These are phyloP conservation scores for Echria macrotheca DNA, from an alignment of 495 filamentous ascomycete genomes.

Conservation along the genomic window DNA sequence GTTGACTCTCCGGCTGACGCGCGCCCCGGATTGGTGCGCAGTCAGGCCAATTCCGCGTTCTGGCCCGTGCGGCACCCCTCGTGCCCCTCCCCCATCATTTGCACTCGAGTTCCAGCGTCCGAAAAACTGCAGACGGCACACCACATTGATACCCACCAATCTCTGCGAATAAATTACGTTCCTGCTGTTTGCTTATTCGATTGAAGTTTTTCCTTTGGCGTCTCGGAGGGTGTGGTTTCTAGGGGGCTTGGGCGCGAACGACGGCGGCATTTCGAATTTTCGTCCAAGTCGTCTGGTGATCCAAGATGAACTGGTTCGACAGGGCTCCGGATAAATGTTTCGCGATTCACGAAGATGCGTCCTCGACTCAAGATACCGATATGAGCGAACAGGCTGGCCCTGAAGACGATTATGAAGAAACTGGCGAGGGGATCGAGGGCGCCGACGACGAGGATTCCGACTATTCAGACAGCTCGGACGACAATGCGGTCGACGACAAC, in stretches of 20 bases:
- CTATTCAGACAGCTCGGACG: constrained; percentile 47
- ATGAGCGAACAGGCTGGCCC: constrained; percentile 29
- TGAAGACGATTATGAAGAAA: constrained; percentile 20
- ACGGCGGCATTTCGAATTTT: too few species aligned
- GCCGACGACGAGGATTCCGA: constrained; percentile 44
- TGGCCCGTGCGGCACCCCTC: constrained; percentile 23
- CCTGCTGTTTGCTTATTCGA: neutral
- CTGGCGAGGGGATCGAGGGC: constrained; percentile 32
- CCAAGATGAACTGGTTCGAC: too few species aligned
- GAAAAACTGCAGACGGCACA: neutral
- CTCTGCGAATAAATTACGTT: neutral
- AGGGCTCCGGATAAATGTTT: too few species aligned
- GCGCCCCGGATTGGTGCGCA: constrained; percentile 4
- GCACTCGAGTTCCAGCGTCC: neutral
- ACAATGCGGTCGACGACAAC: constrained; percentile 62
- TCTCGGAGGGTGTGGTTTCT: too few species aligned
- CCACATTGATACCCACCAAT: constrained; percentile 3
- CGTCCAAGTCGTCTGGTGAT: too few species aligned
- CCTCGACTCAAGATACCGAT: constrained; percentile 32
- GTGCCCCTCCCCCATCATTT: neutral
- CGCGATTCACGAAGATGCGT: constrained; percentile 36
- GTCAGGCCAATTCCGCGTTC: constrained; percentile 16
- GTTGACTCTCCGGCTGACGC: constrained; percentile 26
- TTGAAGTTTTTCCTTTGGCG: too few species aligned
- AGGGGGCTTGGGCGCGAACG: constrained; percentile 9